Base-by-base conservation (phyloP, 495 filamentous ascomycete species). In the Aspergillus heteromorphus region DNA sequence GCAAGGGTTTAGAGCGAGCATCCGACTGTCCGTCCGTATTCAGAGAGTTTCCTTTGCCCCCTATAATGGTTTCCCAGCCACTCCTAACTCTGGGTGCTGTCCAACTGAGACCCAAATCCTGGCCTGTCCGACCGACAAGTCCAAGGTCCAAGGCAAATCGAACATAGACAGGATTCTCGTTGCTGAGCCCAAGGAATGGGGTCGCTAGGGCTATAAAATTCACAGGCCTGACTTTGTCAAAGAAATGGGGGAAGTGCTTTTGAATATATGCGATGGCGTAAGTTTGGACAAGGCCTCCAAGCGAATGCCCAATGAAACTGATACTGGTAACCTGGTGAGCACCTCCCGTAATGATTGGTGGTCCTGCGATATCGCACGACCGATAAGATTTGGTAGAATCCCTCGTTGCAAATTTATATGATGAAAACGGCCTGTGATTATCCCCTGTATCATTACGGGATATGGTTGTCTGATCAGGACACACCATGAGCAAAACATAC, bases 251-350 rank as follows among this genome's bases (percentile, higher is more conserved):
- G 1, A 88, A 92, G 62, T 98, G 89, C 62, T 97, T 97, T 55
- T 95, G 87, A 25, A 98, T 97, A 70, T 97, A 98, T 31, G 92
- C 93, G 45, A 98, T 87, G 2, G 93, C 93, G 69, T 98, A 98
- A 2, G 86, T 95, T 69, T 98, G 93, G 31, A 95, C 77, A 34
- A 97, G 72, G 0, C 93, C 93, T 29, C 93, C 93, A 1, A 98
- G 80, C 5, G 92, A 97, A 66, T 98, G 93, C 1, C 83, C 92
- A 55, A 98, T 80, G 64, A 98, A 97, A 61, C 91, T 96, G 63
- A 98, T 97, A 63, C 91, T 95, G 14, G 91, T 93, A 64, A 96
- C 88, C 61, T 84, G 87, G 63, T 95, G 97, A 2, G 84, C 73
- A 43, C 86, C 78, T n/a, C 81, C 71, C 4, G 77, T 70, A 16